These are phyloP conservation scores for Taphrina sp. DNA, from an alignment of 1,139 yeast genomes.

Conservation along the genomic window DNA sequence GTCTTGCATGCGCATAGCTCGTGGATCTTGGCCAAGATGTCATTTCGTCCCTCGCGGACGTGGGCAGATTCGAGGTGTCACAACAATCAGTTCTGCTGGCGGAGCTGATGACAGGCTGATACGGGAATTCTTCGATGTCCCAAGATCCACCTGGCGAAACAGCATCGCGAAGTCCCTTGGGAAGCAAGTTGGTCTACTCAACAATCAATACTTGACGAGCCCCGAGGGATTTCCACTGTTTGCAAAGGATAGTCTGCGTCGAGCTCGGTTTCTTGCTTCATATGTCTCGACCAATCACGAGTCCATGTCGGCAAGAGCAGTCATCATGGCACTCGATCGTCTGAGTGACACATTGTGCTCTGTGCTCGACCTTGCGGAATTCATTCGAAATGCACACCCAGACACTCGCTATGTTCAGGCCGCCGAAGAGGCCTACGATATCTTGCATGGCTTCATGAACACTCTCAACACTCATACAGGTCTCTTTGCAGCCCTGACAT, in stretches of 20 bases:
- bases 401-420: conserved; percentile 65
- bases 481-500: conserved; percentile 55
- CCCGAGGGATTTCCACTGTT: conserved; percentile 72
- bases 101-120: conserved; percentile 36
- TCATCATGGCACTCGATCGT: conserved; percentile 71
- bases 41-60: too few relatives aligned
- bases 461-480: conserved; percentile 80
- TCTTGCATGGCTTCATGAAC: conserved; percentile 92
- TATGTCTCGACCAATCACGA: conserved; percentile 49
- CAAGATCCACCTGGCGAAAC: conserved; percentile 30
- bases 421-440: conserved; percentile 85
- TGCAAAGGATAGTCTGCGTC: conserved; percentile 59
- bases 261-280: conserved; percentile 62
- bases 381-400: conserved; percentile 81
- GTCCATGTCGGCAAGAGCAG: conserved; percentile 55
- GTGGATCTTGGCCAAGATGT: too few relatives aligned
- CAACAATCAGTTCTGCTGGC: background rate
- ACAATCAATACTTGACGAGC: conserved; percentile 63
- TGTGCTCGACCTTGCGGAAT: conserved; percentile 91
- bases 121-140: conserved; percentile 38
- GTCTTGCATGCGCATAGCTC: too few relatives aligned
- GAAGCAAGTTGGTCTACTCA: conserved; percentile 62
- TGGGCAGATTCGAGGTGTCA: too few relatives aligned
- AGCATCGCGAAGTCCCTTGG: background rate
- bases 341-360: conserved; percentile 85